Evolutionary conservation across 805 yeast species (phyloP), one percentile per base, ranked within the genome.

Genomic region (Teunomyces cretensis): DNA sequence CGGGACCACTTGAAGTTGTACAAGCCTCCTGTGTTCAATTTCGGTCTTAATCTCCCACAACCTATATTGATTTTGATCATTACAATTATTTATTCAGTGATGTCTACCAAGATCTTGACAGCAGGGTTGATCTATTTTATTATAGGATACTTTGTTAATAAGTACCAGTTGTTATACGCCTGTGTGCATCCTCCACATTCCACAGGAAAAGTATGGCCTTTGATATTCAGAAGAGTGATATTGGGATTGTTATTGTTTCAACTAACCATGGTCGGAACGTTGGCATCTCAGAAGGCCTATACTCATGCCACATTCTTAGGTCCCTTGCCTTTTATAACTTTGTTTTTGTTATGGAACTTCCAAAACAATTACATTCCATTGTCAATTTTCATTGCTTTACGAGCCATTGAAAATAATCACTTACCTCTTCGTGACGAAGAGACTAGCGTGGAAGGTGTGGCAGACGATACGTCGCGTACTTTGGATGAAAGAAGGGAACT

Each of bases 121-220:
- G 87, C 96, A 9, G 97, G 98, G 0, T 68, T 90, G 45, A 72
- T 85, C 1, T 92, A 94, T 64, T 92, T 92, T 61, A 64, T 87
- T 12, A 68, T 89, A 45, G 97, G 98, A 0, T 92, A 82, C 63
- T 84, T 83, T 61, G 96, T 91, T 7, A 89, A 83, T 76, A 92
- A 92, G 66, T 92, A 91, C 62, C 97, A 90, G 64, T 72, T 92
- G 48, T 71, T 94, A 52, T 92, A 88, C 62, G 86, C 96, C 0
- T 85, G 94, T 70, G 90, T 89, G 27, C 98, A 94, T 63, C 91
- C 96, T 8, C 97, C 95, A 31, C 98, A 94, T 66, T 90, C 97
- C 0, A 94, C 97, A 0, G 99, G 98, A 1, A 87, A 86, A 60
- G 95, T 92, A 1, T 92, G 97, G 98, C 96, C 97, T 0, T 71